Conservation (phyloP, 306 rosid genomes). For the Calophaca sinica region DNA sequence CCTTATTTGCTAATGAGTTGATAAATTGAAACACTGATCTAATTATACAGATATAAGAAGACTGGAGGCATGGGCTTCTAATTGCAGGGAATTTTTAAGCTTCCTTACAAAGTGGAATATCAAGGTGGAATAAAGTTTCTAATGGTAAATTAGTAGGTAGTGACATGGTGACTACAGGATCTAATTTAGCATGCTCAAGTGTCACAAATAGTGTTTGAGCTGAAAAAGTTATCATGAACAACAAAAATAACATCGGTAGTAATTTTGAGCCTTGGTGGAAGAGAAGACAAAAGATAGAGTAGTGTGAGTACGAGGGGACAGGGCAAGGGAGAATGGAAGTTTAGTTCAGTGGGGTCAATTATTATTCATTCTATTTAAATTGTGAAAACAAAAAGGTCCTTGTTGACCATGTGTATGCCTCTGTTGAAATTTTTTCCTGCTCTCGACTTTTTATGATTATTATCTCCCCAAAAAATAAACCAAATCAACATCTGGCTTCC, state of each 20-base stretch:
- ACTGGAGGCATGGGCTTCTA: conserved; percentile 27
- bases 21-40: conserved; percentile 37
- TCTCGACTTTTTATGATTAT: no score
- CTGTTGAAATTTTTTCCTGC: no score
- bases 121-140: conserved; percentile 34
- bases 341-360: no score
- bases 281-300: no score
- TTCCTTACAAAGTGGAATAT: conserved; percentile 19
- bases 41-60: conserved; percentile 38
- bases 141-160: conserved; percentile 34
- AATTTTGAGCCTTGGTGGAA: no score
- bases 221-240: conserved; percentile 11
- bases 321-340: no score
- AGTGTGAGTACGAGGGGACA: no score
- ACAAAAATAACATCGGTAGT: conserved; percentile 5
- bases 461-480: no score
- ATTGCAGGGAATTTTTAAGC: conserved; percentile 29
- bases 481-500: no score
- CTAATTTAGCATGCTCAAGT: conserved; percentile 27
- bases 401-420: no score
- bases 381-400: no score
- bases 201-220: conserved; percentile 6
- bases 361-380: no score
- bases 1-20: conserved; percentile 27
- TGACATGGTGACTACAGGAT: conserved; percentile 32